Evolutionary conservation across 2,329 filamentous ascomycete species (phyloP).

Genomic region (Amauroascus niger): DNA sequence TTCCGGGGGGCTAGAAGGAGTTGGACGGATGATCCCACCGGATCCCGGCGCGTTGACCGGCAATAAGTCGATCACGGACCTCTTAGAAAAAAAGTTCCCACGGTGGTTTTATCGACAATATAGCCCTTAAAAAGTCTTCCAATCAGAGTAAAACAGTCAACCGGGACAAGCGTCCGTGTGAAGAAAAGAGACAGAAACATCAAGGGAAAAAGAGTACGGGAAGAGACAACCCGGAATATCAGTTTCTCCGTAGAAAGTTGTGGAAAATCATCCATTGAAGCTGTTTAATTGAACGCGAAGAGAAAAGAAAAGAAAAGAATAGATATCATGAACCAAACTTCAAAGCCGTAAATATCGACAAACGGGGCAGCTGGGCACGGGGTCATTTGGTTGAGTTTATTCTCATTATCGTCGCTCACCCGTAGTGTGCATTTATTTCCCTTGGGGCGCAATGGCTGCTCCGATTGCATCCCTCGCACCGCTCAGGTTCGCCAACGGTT

Average conservation of each 20-base stretch:
- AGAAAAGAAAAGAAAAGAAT: not conserved
- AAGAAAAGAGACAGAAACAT: not conserved
- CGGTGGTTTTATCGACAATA: too few relatives aligned
- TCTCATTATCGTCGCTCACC: not conserved
- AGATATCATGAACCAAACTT: not conserved
- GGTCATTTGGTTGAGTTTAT: not conserved
- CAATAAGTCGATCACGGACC: not conserved
- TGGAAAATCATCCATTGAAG: too few relatives aligned
- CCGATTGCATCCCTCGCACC: slow-evolving; percentile 29
- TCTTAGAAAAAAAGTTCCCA: not conserved
- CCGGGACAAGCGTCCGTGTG: not conserved
- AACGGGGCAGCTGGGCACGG: not conserved
- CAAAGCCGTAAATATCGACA: not conserved
- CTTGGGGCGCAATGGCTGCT: slow-evolving; percentile 29
- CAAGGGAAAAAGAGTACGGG: not conserved
- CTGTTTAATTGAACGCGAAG: too few relatives aligned
- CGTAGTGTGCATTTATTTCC: not conserved
- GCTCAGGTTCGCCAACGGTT: slow-evolving; percentile 33
- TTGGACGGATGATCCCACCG: too few relatives aligned
- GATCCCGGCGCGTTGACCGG: not conserved
- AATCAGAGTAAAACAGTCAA: not conserved
- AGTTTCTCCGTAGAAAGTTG: not conserved
- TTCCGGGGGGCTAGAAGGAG: too few relatives aligned
- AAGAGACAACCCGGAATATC: not conserved
- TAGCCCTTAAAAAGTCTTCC: not conserved